A percentile compares a stretch with the other conserved stretches of the same genome.
Conservation (phyloP, 1,284 basidiomycete genomes). For the Cryptococcus sp. region DNA sequence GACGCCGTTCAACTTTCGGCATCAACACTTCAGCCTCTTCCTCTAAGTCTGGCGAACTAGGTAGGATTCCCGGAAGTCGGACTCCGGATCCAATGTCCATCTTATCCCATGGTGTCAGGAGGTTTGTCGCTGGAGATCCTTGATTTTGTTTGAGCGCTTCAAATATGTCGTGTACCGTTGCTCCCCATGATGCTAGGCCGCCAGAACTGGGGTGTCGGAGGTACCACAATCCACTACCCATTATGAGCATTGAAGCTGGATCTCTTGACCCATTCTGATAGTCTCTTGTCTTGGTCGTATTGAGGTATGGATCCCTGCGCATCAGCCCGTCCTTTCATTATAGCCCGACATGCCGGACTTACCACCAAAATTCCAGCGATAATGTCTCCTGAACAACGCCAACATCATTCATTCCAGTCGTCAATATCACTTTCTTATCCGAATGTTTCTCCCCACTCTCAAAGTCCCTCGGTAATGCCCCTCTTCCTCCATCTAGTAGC, state of each 20-base stretch:
- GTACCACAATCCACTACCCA: constrained; percentile 84
- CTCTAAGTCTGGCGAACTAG: constrained; percentile 2
- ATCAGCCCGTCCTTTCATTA: too few species aligned
- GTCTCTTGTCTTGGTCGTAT: constrained; percentile 56
- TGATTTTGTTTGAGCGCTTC: constrained; percentile 50
- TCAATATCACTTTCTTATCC: constrained; percentile 51
- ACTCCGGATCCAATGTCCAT: constrained; percentile 26
- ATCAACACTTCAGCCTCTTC: neutral
- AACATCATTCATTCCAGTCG: constrained; percentile 2
- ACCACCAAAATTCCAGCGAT: constrained; percentile 66
- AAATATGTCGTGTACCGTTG: constrained; percentile 63
- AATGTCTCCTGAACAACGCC: constrained; percentile 35
- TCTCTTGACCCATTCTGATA: constrained; percentile 36
- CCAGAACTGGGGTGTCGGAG: constrained; percentile 68
- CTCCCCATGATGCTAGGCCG: constrained; percentile 70
- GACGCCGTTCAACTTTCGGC: neutral
- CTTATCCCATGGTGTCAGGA: constrained; percentile 40
- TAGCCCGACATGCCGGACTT: constrained; percentile 12
- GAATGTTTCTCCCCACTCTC: constrained; percentile 60
- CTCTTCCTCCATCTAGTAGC: constrained; percentile 34
- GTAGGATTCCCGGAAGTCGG: constrained; percentile 14
- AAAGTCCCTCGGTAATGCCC: constrained; percentile 21
- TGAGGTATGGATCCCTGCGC: constrained; percentile 58
- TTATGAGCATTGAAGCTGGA: constrained; percentile 62
- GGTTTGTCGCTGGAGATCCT: constrained; percentile 32